A percentile compares a stretch with the other conserved stretches of the same genome.
These are phyloP conservation scores for Quercus variabilis DNA, from an alignment of 306 rosid species.

Conservation along the genomic window DNA sequence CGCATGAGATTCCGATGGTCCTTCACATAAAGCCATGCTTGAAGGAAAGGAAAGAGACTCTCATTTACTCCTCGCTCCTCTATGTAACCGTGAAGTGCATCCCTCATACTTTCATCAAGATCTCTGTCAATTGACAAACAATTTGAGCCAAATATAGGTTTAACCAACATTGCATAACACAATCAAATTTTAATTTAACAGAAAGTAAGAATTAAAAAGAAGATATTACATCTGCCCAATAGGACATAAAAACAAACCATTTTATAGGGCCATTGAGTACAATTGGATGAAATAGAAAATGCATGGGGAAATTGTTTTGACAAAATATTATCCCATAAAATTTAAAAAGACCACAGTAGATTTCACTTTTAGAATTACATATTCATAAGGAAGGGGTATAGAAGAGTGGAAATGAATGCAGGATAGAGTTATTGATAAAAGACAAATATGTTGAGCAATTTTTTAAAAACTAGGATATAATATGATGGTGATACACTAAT, in stretches of 20 bases:
- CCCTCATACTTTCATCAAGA: constrained; percentile 70
- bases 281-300: background rate
- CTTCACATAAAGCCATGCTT: constrained; percentile 93
- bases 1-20: constrained; percentile 84
- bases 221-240: background rate
- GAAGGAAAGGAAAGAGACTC: constrained; percentile 82
- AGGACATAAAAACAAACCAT: background rate
- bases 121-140: constrained; percentile 52
- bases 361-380: background rate
- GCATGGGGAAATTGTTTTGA: background rate
- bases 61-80: constrained; percentile 92
- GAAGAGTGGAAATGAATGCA: background rate
- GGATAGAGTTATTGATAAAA: background rate
- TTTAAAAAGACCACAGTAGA: background rate
- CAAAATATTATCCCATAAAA: background rate
- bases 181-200: background rate
- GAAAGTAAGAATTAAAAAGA: too few relatives aligned
- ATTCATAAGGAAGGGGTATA: background rate
- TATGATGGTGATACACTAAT: background rate
- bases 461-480: background rate
- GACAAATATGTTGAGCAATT: background rate
- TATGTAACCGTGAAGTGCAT: constrained; percentile 69
- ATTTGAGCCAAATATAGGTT: background rate
- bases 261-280: background rate
- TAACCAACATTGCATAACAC: background rate